Base-by-base conservation (phyloP, 2,329 filamentous ascomycete genomes). In the Thermothelomyces thermophilus region DNA sequence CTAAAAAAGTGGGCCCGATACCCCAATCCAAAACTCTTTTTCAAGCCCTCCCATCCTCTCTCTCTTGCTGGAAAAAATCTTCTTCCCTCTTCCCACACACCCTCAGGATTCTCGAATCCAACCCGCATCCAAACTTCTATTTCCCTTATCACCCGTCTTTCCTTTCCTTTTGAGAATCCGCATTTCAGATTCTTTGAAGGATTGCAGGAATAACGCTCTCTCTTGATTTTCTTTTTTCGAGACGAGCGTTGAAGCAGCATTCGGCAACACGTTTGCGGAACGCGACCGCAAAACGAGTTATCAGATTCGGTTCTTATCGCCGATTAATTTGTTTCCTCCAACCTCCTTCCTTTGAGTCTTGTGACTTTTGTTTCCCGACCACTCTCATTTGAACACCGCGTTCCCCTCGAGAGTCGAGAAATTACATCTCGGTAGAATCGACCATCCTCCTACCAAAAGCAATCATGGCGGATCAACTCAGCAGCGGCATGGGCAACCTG, bases 401-500 rank as follows among this genome's bases (percentile, higher is more conserved):
- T 62, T 62, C 60, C 56, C 56, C 56, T 58, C 24, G 60, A 60
- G 61, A 59, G 60, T 55, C 44, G 42, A 51, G 26, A 51, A 56
- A 46, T n/a, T 5, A 16, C 20, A 17, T 20, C 30, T 16, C 11
- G 11, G 17, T 28, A 36, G 11, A 6, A 19, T 34, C 20, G 14
- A 39, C 9, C 43, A 44, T 40, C 31, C 2, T 8, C 22, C 24
- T 13, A 22, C n/a, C 48, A 39, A 57, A 46, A 62, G 63, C 63
- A 73, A 84, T 70, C 66, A 90, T 90, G 86, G 86, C 86, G 68
- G 85, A 88, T 64, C 84, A 90, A 75, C 79, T 93, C 63, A 88
- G 89, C 75, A 47, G 54, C 48, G 53, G 54, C 50, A 90, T 91
- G 80, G 79, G 77, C 67, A 81, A 82, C 66, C 75, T 91, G 64